Conservation (phyloP, 306 rosid genomes). For the Glycyrrhiza uralensis region DNA sequence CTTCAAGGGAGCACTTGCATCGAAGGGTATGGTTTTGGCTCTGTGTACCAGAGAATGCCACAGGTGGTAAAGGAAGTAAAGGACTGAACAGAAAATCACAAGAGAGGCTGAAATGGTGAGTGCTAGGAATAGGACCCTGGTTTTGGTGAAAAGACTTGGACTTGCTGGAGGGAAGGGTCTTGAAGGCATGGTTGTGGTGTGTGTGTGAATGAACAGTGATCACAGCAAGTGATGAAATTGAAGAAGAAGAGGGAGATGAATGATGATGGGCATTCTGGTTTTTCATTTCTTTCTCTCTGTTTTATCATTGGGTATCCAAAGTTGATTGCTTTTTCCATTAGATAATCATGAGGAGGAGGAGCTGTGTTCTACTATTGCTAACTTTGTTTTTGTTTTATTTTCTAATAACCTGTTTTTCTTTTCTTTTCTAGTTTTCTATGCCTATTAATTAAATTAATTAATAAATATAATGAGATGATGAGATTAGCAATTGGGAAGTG, state of each 20-base stretch:
- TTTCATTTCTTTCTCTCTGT: constrained; percentile 19
- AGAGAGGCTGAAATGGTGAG: constrained; percentile 80
- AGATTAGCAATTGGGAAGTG: constrained; percentile 38
- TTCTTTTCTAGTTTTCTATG: neutral
- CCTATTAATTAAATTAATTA: neutral
- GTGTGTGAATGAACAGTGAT: neutral
- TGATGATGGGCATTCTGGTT: constrained; percentile 28
- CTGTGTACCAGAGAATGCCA: constrained; percentile 69
- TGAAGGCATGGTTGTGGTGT: constrained; percentile 62
- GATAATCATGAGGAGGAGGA: constrained; percentile 39
- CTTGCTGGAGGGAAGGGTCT: constrained; percentile 59
- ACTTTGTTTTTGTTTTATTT: constrained; percentile 7
- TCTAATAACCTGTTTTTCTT: neutral
- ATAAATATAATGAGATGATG: constrained; percentile 18
- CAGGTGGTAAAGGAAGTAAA: constrained; percentile 74
- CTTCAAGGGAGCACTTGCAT: constrained; percentile 77
- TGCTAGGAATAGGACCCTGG: constrained; percentile 62
- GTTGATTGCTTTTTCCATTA: constrained; percentile 76
- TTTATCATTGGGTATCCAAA: constrained; percentile 51
- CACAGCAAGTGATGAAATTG: constrained; percentile 25
- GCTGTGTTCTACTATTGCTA: constrained; percentile 34
- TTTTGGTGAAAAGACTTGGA: constrained; percentile 54
- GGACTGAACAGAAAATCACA: constrained; percentile 61
- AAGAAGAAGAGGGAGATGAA: constrained; percentile 20
- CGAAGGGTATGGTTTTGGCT: constrained; percentile 78